These are phyloP conservation scores for Colletotrichum nymphaeae DNA, from an alignment of 2,329 filamentous ascomycete species.

Conservation along the genomic window DNA sequence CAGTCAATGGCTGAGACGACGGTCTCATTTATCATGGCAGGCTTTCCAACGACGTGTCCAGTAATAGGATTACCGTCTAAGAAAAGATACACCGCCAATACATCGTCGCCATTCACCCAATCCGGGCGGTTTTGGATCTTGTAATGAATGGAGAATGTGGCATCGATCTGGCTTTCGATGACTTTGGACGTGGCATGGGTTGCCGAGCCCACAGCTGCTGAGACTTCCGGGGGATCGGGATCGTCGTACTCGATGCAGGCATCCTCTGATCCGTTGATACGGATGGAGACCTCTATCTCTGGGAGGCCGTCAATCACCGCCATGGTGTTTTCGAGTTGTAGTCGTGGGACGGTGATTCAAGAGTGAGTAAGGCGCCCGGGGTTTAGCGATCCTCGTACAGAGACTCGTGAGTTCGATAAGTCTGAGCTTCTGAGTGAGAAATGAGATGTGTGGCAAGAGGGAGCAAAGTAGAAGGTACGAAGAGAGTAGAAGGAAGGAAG, in stretches of 20 bases:
- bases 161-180: slow-evolving; percentile 14
- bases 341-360: neutral
- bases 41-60: too few species aligned
- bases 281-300: neutral
- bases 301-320: slow-evolving; percentile 17
- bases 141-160: neutral
- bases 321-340: neutral
- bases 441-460: too few species aligned
- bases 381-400: too few species aligned
- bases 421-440: too few species aligned
- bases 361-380: neutral
- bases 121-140: neutral
- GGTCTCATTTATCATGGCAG: too few species aligned
- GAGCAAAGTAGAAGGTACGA: too few species aligned
- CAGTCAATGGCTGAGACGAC: fast-evolving
- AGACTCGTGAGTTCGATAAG: too few species aligned
- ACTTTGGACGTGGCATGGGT: neutral
- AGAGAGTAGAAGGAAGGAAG: too few species aligned
- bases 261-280: neutral
- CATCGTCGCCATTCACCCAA: neutral
- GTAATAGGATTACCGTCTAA: too few species aligned
- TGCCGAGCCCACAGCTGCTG: neutral
- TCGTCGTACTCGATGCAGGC: slow-evolving; percentile 19
- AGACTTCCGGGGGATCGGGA: neutral
- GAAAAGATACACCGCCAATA: too few species aligned